Evolutionary conservation across 73 alveolate genomes (phyloP), one percentile per base, ranked within the genome.

Genomic region (Paramecium caudatum): DNA sequence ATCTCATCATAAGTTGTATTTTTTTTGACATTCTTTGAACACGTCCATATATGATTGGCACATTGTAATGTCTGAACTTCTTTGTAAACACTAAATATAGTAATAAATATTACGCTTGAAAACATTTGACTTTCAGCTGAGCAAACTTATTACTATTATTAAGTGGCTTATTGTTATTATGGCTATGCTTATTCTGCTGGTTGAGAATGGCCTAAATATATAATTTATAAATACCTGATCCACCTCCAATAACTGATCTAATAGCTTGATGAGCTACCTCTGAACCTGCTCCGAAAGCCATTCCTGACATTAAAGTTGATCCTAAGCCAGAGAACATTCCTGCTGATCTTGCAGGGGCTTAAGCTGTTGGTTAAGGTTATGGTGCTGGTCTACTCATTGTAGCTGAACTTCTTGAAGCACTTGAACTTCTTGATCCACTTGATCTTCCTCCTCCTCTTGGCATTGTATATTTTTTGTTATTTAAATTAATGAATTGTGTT

Each of bases 211-310:
- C 83, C 83, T 65, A 65, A 21, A 65, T 74, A 41, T 33, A 7
- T 36, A 33, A 61, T 85, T 48, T 83, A 55, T 19, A 55, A 83
- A 68, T 43, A 19, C 82, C 46, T 17, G 84, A 61, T 43, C 95
- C 94, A 41, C 80, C 80, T 55, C 80, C 80, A 4, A 55, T 55
- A 10, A 55, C 80, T 81, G 69, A 82, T 85, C 94, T 93, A 21
- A 93, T 91, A 15, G 97, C 95, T 82, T 92, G 91, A 92, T 93
- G 97, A 19, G 95, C 97, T 21, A 93, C 91, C 41, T 92, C 97
- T 27, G 93, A 62, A 23, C 97, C 97, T 46, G 95, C 97, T n/a
- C 97, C 97, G 86, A 93, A 93, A 39, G 97, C 97, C 92, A 90
- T 90, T 46, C 97, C 97, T 93, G 50, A 83, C 91, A 92, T 82